Evolutionary conservation across 2,329 filamentous ascomycete species (phyloP).

Genomic region (Scortechinia acanthostroma): DNA sequence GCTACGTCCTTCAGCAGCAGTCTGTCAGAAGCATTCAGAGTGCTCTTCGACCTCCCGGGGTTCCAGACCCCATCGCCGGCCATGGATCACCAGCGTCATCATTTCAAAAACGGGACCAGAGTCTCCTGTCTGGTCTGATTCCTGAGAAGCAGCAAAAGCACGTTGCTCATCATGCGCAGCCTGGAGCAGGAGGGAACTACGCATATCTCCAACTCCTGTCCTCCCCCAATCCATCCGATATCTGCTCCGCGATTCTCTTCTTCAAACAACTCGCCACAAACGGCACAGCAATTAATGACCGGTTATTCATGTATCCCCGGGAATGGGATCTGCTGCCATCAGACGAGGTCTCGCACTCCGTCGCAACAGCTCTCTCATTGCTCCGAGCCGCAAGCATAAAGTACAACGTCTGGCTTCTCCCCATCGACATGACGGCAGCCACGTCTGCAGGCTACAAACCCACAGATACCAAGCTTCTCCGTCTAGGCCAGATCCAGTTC

Average conservation of each 20-base stretch:
- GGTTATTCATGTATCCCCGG: slow-evolving; percentile 33
- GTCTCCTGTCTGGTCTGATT: too few species aligned
- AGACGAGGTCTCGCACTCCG: slow-evolving; percentile 12
- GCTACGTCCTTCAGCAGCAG: background rate
- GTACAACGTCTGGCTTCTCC: slow-evolving; percentile 27
- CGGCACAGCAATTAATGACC: slow-evolving; percentile 21
- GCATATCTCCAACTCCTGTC: slow-evolving; percentile 33
- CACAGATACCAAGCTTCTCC: slow-evolving; percentile 24
- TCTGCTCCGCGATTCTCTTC: slow-evolving; percentile 32
- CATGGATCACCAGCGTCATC: background rate
- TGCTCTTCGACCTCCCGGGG: background rate
- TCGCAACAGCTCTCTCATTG: slow-evolving; percentile 21
- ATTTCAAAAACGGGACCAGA: background rate
- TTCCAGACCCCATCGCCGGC: background rate
- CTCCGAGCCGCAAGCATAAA: slow-evolving; percentile 25
- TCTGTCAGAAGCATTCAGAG: background rate
- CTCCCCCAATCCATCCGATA: slow-evolving; percentile 26
- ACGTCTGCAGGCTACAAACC: slow-evolving; percentile 17
- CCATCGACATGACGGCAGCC: slow-evolving; percentile 25
- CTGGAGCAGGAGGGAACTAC: slow-evolving; percentile 16
- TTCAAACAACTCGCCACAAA: slow-evolving; percentile 26
- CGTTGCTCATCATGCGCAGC: background rate
- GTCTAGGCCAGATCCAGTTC: slow-evolving; percentile 21
- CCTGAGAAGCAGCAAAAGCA: too few species aligned
- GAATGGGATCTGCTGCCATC: slow-evolving; percentile 24